Evolutionary conservation across 176 grass and related monocot species (phyloP), one percentile per base, ranked within the genome.

Genomic region (Phyllostachys edulis): DNA sequence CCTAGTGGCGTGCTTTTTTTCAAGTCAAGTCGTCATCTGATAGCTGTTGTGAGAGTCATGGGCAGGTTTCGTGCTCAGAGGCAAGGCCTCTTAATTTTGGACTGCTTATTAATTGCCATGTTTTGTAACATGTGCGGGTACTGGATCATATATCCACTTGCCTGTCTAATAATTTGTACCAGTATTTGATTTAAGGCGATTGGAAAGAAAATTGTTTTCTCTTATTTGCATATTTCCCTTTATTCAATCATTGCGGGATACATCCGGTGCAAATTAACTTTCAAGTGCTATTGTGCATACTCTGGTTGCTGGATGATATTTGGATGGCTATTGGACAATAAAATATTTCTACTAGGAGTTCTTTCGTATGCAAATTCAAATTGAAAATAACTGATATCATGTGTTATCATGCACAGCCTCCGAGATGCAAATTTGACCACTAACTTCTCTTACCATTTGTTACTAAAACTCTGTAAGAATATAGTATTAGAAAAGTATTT

Each of bases 131-230:
- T 67, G 20, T 29, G 16, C 15, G 34, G 63, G 42, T 52, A 40
- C 44, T 89, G 71, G 64, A 68, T 64, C 84, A 42, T 70, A n/a
- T 14, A 75, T 75, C 69, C 82, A 85, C 20, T 52, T 63, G n/a
- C 9, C 46, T 71, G 36, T 49, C 37, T 13, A 86, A 86, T 90
- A 90, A 90, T 64, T 55, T 88, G 59, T 79, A 54, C 18, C 77
- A 5, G 5, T 23, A 70, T 70, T 61, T 66, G 68, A 57, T 32
- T 80, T 46, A 63, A 63, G 24, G 39, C 23, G 13, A 54, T 55
- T 0, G 24, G 1, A 5, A 60, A 64, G 10, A 21, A 27, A 73
- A 29, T 23, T 66, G 4, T 77, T 64, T 5, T 51, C 3, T 59
- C 42, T 32, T 5, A 27, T 61, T 36, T 72, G 17, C 18, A 50